phyloP scores from a whole-genome alignment of 176 grass and related monocot genomes.

The Zoysia pacifica region DNA sequence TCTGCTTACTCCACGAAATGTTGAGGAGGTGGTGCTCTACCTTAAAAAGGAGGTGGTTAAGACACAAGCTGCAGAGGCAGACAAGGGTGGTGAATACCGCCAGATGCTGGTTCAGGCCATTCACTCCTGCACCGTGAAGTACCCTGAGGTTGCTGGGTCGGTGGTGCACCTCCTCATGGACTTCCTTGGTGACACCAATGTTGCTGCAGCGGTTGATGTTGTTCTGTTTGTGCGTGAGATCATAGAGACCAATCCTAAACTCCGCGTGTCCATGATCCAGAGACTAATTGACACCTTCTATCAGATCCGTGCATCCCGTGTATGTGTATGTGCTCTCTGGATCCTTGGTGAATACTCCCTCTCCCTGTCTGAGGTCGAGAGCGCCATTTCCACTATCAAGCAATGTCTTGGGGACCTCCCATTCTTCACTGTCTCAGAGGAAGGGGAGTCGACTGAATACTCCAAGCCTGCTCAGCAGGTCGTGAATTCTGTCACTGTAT shows the following conservation, averaged over 20 bases:
- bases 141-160: constrained; percentile 75
- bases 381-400: constrained; percentile 63
- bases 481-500: constrained; percentile 49
- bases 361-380: constrained; percentile 66
- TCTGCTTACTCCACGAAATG: constrained; percentile 62
- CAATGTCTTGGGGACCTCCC: constrained; percentile 72
- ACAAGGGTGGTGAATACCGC: constrained; percentile 68
- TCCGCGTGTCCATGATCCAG: constrained; percentile 83
- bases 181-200: constrained; percentile 78
- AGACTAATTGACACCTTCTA: constrained; percentile 71
- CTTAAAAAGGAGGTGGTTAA: constrained; percentile 88
- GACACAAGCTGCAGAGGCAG: constrained; percentile 60
- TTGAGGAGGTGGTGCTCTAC: constrained; percentile 77
- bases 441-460: constrained; percentile 48
- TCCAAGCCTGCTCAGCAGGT: constrained; percentile 46
- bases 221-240: constrained; percentile 79
- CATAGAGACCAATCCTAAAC: constrained; percentile 71
- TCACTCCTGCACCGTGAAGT: constrained; percentile 71
- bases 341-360: constrained; percentile 86
- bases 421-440: constrained; percentile 71
- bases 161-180: constrained; percentile 92
- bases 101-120: constrained; percentile 80
- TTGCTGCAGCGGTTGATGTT: constrained; percentile 76
- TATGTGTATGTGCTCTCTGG: constrained; percentile 63
- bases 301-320: constrained; percentile 70